phyloP scores from a whole-genome alignment of 225 moss, liverwort and hornwort species.

The Bryoerythrophyllum caledonicum region DNA sequence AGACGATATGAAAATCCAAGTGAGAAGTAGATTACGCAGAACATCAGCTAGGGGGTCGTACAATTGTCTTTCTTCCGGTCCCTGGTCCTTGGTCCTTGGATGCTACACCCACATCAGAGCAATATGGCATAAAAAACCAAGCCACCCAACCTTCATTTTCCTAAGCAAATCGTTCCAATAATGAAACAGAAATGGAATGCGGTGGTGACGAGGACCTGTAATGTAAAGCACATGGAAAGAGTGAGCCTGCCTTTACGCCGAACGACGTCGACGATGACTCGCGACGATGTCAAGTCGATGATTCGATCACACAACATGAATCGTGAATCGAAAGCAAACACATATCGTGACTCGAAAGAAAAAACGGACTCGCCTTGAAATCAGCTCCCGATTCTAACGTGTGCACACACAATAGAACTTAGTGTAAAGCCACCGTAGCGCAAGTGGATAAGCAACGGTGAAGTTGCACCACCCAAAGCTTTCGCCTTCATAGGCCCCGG shows the following conservation, averaged over 20 bases:
- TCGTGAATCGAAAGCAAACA: not conserved
- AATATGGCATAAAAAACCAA: too few species aligned
- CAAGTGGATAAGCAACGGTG: conserved; percentile 44
- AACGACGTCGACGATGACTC: not conserved
- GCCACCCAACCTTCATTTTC: too few species aligned
- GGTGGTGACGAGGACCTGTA: not conserved
- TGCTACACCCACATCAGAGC: too few species aligned
- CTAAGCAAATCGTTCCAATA: too few species aligned
- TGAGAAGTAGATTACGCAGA: too few species aligned
- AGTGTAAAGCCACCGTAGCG: not conserved
- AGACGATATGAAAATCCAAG: too few species aligned
- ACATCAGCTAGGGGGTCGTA: too few species aligned
- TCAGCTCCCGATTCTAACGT: not conserved
- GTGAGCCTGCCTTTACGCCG: not conserved
- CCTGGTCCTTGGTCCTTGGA: too few species aligned
- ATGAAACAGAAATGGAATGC: too few species aligned
- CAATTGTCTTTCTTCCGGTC: too few species aligned
- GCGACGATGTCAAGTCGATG: not conserved
- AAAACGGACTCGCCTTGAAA: not conserved
- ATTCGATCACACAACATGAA: not conserved
- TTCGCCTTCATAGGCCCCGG: not conserved
- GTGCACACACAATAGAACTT: not conserved
- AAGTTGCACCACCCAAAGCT: conserved; percentile 41
- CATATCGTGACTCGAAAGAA: too few species aligned
- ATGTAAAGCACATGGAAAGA: not conserved